Base-by-base conservation (phyloP, 139 green algal genomes). In the Gonium pectorale region DNA sequence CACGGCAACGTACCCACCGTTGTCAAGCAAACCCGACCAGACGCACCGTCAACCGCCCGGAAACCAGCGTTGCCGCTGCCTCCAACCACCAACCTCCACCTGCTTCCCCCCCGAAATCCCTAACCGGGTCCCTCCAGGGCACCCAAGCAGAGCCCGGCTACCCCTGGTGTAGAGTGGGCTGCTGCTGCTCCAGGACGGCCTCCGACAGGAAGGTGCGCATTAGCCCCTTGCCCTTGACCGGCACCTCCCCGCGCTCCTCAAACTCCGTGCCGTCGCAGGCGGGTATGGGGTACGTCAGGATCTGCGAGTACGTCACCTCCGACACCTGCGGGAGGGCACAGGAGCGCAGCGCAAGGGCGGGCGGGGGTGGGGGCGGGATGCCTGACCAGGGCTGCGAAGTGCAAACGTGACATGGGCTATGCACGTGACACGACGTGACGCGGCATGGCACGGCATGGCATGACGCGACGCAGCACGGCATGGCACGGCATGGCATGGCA, bases 201-300 rank as follows among this genome's bases (percentile, higher is more conserved):
- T 44, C 59, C 35, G 52, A 86, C 79, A 86, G 67, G 75, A 82
- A 87, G 11, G 85, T 89, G 3, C 60, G 54, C 85, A 89, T 89
- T 19, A 72, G 64, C 21, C 85, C 85, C 56, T 89, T 89, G 51
- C 86, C 86, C 71, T 90, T 90, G 51, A 90, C 43, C 0, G 88
- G 79, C 31, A 87, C 64, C 71, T 87, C 68, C 27, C 68, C 79
- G n/a, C 80, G 79, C 29, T 51, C 31, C 79, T 86, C 84, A 22
- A 81, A 88, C 8, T 85, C 82, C 5, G 54, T 41, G 6, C n/a
- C 41, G 6, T 41, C 29, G 13, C 41, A 59, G 0, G 6, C 24
- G 2, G 46, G 63, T 2, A 2, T 4, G 11, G 78, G 62, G 44
- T 51, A 33, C 9, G 63, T 26, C 46, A 66, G 19, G 24, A 84